Evolutionary conservation across 768 basidiomycete genomes (phyloP), one percentile per base, ranked within the genome.

Genomic region (Lactarius evosmus): DNA sequence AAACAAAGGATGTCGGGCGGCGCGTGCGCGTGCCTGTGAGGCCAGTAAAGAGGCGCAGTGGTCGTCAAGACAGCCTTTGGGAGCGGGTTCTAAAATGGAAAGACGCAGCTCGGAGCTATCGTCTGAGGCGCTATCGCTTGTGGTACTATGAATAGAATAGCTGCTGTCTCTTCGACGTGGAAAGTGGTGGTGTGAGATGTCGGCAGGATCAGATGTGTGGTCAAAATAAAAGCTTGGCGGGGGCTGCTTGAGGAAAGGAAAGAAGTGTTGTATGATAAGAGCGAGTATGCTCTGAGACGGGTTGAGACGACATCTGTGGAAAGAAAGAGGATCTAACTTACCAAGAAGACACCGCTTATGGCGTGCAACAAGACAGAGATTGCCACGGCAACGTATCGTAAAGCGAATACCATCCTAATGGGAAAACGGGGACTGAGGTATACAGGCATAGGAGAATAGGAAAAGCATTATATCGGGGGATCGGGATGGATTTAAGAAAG

Each of bases 261-360:
- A 41, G 19, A 66, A 17, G 7, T 30, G 11, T 52, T 63, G 61
- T 5, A 66, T n/a, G 50, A 49, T 8, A 27, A 62, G 51, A 52
- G 65, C 51, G 38, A 66, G 38, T n/a, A 66, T 54, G 33, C 61
- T 66, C 65, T 66, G 44, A 55, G 34, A 44, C 4, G 34, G 19
- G 32, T 58, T 64, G 49, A 59, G 52, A 25, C 4, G 29, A 33
- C 46, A 49, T 14, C 46, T 1, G 17, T 17, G 30, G n/a, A 57
- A 14, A 12, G 19, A 51, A 40, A 12, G 16, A 27, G 0, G 25
- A 50, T 14, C 8, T 16, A 3, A 41, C 65, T 36, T n/a, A 62
- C 62, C 62, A 67, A 25, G 25, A 57, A 41, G 29, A 63, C 16
- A 27, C 57, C 66, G 50, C 49, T 58, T 3, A 57, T 19, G 32